phyloP scores from a whole-genome alignment of 495 filamentous ascomycete genomes.

The Penicillium fimorum region DNA sequence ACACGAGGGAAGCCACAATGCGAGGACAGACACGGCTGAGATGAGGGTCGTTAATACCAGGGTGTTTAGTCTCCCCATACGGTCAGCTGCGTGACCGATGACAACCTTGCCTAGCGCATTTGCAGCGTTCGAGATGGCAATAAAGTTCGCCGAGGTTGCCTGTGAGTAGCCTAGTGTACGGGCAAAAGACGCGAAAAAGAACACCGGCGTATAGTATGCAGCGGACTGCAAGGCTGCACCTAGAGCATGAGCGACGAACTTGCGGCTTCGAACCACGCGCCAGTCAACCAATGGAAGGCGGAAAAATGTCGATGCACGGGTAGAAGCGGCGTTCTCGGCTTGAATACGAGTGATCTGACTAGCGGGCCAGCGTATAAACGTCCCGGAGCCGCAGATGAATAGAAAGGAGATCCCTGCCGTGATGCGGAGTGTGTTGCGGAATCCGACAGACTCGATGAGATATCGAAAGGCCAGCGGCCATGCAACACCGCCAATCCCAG shows the following conservation, averaged over 20 bases:
- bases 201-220: conserved; percentile 41
- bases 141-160: conserved; percentile 34
- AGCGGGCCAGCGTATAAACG: conserved; percentile 33
- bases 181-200: conserved; percentile 40
- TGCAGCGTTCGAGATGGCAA: conserved; percentile 32
- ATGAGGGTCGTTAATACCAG: conserved; percentile 39
- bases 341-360: conserved; percentile 25
- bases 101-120: conserved; percentile 30
- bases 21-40: conserved; percentile 33
- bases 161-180: conserved; percentile 40
- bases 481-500: conserved; percentile 34
- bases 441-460: conserved; percentile 32
- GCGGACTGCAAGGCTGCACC: conserved; percentile 38
- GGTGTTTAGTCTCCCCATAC: conserved; percentile 42
- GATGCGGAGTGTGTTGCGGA: conserved; percentile 40
- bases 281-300: conserved; percentile 32
- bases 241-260: conserved; percentile 35
- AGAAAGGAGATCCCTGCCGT: conserved; percentile 33
- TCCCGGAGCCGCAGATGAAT: conserved; percentile 24
- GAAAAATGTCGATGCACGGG: conserved; percentile 10
- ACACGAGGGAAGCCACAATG: conserved; percentile 42
- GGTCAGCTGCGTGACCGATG: conserved; percentile 45
- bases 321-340: conserved; percentile 20
- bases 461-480: conserved; percentile 37
- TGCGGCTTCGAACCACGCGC: conserved; percentile 29